Evolutionary conservation across 371 early-diverging fungal genomes (phyloP), one percentile per base, ranked within the genome.

Genomic region (Mucor sp.): DNA sequence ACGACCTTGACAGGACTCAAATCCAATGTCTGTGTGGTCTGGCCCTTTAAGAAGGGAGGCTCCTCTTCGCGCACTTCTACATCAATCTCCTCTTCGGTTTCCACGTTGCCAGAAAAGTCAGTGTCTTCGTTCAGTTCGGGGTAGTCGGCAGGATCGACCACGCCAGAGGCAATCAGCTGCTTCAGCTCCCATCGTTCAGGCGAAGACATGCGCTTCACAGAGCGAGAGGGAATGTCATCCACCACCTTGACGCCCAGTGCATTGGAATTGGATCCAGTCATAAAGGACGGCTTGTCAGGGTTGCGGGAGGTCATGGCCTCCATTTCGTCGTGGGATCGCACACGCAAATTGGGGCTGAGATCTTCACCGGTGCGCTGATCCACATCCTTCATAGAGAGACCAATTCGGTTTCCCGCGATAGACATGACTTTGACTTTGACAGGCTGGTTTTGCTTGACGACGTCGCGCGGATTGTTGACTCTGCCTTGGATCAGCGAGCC

Each of bases 171-270:
- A 69, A 97, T 96, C 50, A 99, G 81, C 77, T 99, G 99, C 74
- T 97, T 95, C 55, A 98, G 88, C 74, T 99, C 99, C 90, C 93
- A 99, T 32, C 94, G 90, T 74, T 99, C 99, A 0, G 98, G 98
- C 8, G 98, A 97, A 6, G 97, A 90, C 74, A 97, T 84, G 7
- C 99, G 90, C 74, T 99, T 96, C 15, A 89, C 78, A 11, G 84
- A 84, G 4, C 87, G 80, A 6, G 82, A 80, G 21, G 87, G 83
- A 17, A 85, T 88, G 28, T 86, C 86, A 19, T 90, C 90, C 6
- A 89, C 90, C 27, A 87, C 76, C 33, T 43, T 63, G 7, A 50
- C 56, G 9, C 58, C 43, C 25, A 56, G 30, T 23, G 69, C 7
- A 17, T 79, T 82, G 12, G 67, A 47, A 3, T 74, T 71, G 15